These are phyloP conservation scores for Wickerhamiella lipophila DNA, from an alignment of 805 yeast species.

Conservation along the genomic window DNA sequence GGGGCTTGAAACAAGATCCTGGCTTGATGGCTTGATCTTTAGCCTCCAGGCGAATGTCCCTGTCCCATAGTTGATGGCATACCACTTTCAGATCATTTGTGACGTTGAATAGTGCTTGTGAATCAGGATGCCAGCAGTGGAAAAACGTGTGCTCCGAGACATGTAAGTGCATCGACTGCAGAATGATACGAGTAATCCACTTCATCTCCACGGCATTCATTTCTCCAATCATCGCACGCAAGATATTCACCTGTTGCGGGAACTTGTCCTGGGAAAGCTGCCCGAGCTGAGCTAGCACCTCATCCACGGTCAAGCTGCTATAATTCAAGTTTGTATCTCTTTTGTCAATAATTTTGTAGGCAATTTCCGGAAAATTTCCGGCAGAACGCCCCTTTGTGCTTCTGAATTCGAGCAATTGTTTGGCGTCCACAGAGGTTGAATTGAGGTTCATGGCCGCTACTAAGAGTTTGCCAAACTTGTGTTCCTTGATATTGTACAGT, in stretches of 20 bases:
- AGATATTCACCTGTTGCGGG: constrained; percentile 32
- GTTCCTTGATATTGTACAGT: constrained; percentile 51
- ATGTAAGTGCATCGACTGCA: constrained; percentile 38
- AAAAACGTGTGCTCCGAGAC: constrained; percentile 49
- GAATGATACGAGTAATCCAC: constrained; percentile 55
- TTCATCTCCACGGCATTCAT: constrained; percentile 52
- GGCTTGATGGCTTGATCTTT: constrained; percentile 34
- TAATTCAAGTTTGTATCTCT: constrained; percentile 34
- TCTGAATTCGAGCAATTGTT: constrained; percentile 38
- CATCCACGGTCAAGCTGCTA: constrained; percentile 34
- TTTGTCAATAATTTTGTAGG: constrained; percentile 38
- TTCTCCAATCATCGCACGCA: constrained; percentile 39
- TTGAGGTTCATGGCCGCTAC: constrained; percentile 44
- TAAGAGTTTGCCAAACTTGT: constrained; percentile 40
- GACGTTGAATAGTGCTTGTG: constrained; percentile 47
- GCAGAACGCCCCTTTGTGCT: constrained; percentile 32
- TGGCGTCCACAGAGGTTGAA: constrained; percentile 48
- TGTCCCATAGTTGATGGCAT: constrained; percentile 45
- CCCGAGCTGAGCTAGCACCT: constrained; percentile 39
- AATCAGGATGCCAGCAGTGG: constrained; percentile 66
- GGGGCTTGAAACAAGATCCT: constrained; percentile 58
- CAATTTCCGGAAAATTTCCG: constrained; percentile 37
- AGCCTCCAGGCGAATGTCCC: constrained; percentile 33
- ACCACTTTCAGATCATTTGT: constrained; percentile 52
- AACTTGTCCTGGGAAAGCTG: constrained; percentile 30